Percentiles rank a stretch among this genome's conserved stretches.
These are phyloP conservation scores for Infundibulicybe gibba DNA, from an alignment of 768 basidiomycete genomes.

Conservation along the genomic window DNA sequence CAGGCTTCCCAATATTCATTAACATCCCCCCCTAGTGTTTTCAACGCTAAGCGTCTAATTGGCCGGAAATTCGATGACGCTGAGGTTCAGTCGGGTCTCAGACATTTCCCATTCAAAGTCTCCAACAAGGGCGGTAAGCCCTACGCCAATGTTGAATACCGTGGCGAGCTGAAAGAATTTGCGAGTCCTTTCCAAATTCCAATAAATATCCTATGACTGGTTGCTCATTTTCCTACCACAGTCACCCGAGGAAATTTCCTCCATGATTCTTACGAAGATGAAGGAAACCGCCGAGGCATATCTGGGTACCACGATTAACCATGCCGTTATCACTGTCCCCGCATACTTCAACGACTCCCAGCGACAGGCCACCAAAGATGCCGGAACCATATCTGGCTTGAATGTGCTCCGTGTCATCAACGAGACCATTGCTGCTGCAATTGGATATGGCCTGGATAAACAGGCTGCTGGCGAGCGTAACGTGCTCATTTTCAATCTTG, in stretches of 20 bases:
- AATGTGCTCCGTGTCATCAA: slow-evolving; percentile 97
- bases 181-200: background rate
- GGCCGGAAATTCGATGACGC: too few species aligned
- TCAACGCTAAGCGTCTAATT: too few species aligned
- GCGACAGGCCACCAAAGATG: slow-evolving; percentile 95
- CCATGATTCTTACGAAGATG: too few species aligned
- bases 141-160: too few species aligned
- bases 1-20: slow-evolving; percentile 21
- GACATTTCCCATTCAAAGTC: too few species aligned
- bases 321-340: too few species aligned
- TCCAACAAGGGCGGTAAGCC: too few species aligned
- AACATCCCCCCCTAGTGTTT: background rate
- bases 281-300: too few species aligned
- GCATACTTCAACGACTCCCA: slow-evolving; percentile 95
- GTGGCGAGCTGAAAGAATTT: too few species aligned
- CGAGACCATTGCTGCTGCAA: slow-evolving; percentile 95
- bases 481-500: slow-evolving; percentile 95
- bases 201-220: slow-evolving; percentile 16
- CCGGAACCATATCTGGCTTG: slow-evolving; percentile 86
- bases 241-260: slow-evolving; percentile 45
- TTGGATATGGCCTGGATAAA: slow-evolving; percentile 96
- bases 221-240: slow-evolving; percentile 82
- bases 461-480: slow-evolving; percentile 84
- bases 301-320: too few species aligned
- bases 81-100: too few species aligned